Percentiles rank a stretch among this genome's conserved stretches.
phyloP scores from a whole-genome alignment of 768 basidiomycete genomes.

The Brasilioporus rufonigricans region DNA sequence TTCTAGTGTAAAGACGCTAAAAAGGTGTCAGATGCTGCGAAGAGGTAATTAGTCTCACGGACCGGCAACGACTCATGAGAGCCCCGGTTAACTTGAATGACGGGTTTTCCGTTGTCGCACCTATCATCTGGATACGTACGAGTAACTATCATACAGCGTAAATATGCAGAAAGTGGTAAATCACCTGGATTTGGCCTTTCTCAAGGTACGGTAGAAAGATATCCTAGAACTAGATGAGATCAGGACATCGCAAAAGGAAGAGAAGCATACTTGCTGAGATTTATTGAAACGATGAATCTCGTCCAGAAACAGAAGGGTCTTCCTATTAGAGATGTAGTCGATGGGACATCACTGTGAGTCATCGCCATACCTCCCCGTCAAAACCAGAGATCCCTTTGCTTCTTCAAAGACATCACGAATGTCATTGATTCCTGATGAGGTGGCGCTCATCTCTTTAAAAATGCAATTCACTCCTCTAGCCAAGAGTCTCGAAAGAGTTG shows the following conservation, averaged over 20 bases:
- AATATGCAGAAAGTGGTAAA: not conserved
- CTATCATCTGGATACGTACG: conserved; percentile 50
- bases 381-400: conserved; percentile 60
- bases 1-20: conserved; percentile 71
- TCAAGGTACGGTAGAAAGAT: conserved; percentile 82
- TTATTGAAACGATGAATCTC: conserved; percentile 83
- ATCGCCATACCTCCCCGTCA: conserved; percentile 58
- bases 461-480: conserved; percentile 55
- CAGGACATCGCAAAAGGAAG: not conserved
- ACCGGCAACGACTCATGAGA: conserved; percentile 76
- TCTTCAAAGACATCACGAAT: conserved; percentile 74
- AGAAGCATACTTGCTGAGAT: conserved; percentile 53
- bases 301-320: conserved; percentile 77
- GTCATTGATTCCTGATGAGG: conserved; percentile 63
- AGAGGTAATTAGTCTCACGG: conserved; percentile 21
- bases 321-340: conserved; percentile 36
- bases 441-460: conserved; percentile 80
- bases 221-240: conserved; percentile 44
- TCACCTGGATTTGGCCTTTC: conserved; percentile 67
- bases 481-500: conserved; percentile 71
- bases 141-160: not conserved
- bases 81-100: conserved; percentile 79
- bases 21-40: conserved; percentile 18
- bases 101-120: conserved; percentile 88
- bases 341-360: not conserved